These are phyloP conservation scores for Monosporascus sp. DNA, from an alignment of 2,329 filamentous ascomycete species.

Conservation along the genomic window DNA sequence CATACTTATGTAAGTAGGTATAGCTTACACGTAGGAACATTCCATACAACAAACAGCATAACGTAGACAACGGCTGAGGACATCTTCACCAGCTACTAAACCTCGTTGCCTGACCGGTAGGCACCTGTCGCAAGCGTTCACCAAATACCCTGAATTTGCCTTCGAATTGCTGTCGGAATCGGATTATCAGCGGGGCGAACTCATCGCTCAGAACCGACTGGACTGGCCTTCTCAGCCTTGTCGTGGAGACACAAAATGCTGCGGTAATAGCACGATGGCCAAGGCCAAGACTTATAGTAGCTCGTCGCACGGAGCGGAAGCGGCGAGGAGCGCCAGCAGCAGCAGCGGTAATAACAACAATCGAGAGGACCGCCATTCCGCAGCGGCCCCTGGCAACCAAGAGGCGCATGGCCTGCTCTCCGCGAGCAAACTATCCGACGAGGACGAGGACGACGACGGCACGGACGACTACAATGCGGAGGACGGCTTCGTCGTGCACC, in stretches of 20 bases:
- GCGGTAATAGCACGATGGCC: conserved; percentile 36
- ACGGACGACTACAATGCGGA: conserved; percentile 14
- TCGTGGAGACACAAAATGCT: conserved; percentile 28
- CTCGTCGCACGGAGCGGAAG: conserved; percentile 19
- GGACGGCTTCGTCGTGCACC: conserved; percentile 21
- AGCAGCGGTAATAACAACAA: conserved; percentile 4
- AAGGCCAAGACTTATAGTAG: conserved; percentile 32
- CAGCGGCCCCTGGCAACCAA: conserved; percentile 24
- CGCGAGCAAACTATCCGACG: conserved; percentile 16
- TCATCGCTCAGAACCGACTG: conserved; percentile 7
- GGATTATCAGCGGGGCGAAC: neutral
- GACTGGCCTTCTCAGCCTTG: conserved; percentile 1
- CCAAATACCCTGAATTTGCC: too few relatives aligned
- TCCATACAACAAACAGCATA: too few relatives aligned
- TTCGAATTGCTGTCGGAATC: too few relatives aligned
- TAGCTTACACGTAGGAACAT: too few relatives aligned
- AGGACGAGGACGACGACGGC: conserved; percentile 19
- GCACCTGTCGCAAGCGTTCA: too few relatives aligned
- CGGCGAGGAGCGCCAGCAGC: conserved; percentile 1
- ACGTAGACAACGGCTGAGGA: too few relatives aligned
- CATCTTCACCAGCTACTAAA: too few relatives aligned
- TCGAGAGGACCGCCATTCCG: conserved; percentile 9
- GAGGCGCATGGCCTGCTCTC: conserved; percentile 35
- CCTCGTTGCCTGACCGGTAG: too few relatives aligned
- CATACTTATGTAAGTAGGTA: too few relatives aligned